Percentiles rank a stretch among this genome's conserved stretches.
phyloP scores from a whole-genome alignment of 176 grass and related monocot species.

The Cenchrus fungigraminus region DNA sequence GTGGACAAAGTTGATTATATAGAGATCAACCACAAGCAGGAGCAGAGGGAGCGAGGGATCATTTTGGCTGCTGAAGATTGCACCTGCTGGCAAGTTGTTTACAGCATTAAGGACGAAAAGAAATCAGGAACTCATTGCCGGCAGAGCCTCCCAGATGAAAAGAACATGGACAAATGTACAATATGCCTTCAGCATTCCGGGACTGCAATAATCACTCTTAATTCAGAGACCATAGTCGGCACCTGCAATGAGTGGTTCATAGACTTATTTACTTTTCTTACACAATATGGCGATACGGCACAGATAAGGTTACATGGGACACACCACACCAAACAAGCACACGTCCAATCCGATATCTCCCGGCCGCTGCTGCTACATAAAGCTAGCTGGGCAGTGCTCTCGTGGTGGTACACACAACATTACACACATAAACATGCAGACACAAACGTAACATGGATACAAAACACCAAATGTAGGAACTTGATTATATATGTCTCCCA shows the following conservation, averaged over 20 bases:
- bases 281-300: background rate
- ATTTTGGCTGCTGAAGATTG: too few species aligned
- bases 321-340: conserved; percentile 14
- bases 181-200: too few species aligned
- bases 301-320: conserved; percentile 8
- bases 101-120: too few species aligned
- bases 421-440: background rate
- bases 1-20: too few species aligned
- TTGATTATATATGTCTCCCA: conserved; percentile 37
- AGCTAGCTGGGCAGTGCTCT: conserved; percentile 6
- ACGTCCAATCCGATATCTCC: background rate
- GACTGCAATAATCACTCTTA: too few species aligned
- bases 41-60: too few species aligned
- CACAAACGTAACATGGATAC: conserved; percentile 33
- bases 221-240: background rate
- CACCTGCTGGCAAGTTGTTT: too few species aligned
- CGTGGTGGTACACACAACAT: conserved; percentile 20
- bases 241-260: conserved; percentile 20
- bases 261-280: conserved; percentile 1
- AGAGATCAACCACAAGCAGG: too few species aligned
- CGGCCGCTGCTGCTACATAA: background rate
- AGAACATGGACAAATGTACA: too few species aligned
- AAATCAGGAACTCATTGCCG: too few species aligned
- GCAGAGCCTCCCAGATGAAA: too few species aligned
- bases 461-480: conserved; percentile 31